Conservation (phyloP, 176 grass and related monocot species). For the Eleusine indica region DNA sequence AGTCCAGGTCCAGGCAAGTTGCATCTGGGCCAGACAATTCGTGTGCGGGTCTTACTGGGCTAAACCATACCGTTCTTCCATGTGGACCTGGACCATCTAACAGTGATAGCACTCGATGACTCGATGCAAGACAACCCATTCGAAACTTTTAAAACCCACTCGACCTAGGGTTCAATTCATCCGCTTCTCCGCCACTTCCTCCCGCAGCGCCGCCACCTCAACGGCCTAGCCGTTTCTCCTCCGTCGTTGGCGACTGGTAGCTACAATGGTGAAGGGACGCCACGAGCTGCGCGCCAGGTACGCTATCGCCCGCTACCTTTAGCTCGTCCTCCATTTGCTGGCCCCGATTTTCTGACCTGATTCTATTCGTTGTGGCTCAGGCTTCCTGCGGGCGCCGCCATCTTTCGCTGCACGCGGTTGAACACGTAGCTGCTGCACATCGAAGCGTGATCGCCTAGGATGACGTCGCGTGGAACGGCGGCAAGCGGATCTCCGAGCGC, state of each 20-base stretch:
- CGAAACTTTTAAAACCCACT: constrained; percentile 31
- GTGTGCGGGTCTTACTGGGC: background rate
- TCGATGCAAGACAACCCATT: constrained; percentile 17
- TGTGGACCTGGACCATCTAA: background rate
- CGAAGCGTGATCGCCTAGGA: constrained; percentile 68
- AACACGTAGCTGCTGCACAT: constrained; percentile 66
- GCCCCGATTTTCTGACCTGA: background rate
- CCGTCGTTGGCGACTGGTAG: constrained; percentile 9
- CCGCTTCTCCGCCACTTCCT: background rate
- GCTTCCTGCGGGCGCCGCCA: constrained; percentile 66
- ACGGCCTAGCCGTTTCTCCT: background rate
- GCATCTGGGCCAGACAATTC: background rate
- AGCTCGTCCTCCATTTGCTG: background rate
- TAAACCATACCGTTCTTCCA: background rate
- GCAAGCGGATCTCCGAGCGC: constrained; percentile 59
- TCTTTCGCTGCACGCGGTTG: constrained; percentile 59
- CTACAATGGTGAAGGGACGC: constrained; percentile 58
- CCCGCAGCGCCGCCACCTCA: background rate
- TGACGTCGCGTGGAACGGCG: constrained; percentile 62
- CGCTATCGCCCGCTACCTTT: background rate
- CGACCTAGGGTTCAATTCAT: constrained; percentile 49
- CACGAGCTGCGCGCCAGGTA: constrained; percentile 51
- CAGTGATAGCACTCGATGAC: background rate
- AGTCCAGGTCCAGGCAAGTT: background rate
- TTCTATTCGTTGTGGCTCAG: background rate